These are phyloP conservation scores for Aspergillus sp. DNA, from an alignment of 2,329 filamentous ascomycete genomes.

Conservation along the genomic window DNA sequence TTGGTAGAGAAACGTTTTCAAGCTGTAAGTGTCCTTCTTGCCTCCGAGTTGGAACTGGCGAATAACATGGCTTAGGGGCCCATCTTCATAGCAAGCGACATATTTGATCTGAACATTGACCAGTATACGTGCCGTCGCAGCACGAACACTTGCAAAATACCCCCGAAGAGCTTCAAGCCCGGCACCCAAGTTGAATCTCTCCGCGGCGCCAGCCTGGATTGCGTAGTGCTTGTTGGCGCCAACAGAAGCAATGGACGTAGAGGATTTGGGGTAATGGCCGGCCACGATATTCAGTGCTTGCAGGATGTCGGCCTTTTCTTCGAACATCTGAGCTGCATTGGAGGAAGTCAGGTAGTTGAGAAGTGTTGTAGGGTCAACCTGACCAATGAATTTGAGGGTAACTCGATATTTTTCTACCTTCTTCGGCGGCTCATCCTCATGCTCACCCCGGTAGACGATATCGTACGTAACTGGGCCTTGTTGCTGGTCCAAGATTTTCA, in stretches of 20 bases:
- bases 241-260: conserved; percentile 44
- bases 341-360: conserved; percentile 45
- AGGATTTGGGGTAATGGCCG: conserved; percentile 45
- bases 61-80: conserved; percentile 42
- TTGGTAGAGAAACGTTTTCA: conserved; percentile 39
- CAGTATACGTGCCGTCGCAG: conserved; percentile 57
- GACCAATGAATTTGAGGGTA: conserved; percentile 33
- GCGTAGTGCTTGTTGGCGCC: conserved; percentile 57
- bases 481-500: conserved; percentile 24
- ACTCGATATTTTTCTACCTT: conserved; percentile 37
- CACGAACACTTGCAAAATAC: conserved; percentile 62
- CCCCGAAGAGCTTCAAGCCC: conserved; percentile 61
- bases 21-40: conserved; percentile 20
- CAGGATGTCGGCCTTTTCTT: conserved; percentile 51
- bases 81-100: conserved; percentile 57
- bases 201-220: conserved; percentile 30
- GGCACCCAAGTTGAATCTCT: conserved; percentile 44
- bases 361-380: conserved; percentile 42
- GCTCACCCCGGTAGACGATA: conserved; percentile 36
- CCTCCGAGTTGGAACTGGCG: conserved; percentile 26
- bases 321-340: conserved; percentile 37
- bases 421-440: conserved; percentile 35
- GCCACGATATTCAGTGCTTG: conserved; percentile 61
- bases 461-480: conserved; percentile 18
- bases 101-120: conserved; percentile 65